phyloP scores from a whole-genome alignment of 768 basidiomycete species.

The Lentinula detonsa region DNA sequence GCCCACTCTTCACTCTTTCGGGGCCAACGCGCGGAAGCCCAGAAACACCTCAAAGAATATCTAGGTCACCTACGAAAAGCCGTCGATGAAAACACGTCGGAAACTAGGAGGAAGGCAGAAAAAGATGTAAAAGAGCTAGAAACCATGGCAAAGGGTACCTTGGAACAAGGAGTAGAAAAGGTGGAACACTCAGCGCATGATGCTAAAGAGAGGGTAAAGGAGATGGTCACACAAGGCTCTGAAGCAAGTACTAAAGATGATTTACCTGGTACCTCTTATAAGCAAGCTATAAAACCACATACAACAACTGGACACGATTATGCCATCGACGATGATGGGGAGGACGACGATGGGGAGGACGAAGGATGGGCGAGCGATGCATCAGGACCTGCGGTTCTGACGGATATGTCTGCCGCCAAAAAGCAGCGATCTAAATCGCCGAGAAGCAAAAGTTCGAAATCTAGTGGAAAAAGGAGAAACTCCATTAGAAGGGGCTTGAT shows the following conservation, averaged over 20 bases:
- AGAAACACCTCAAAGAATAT: conserved; percentile 24
- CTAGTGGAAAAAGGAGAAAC: neutral
- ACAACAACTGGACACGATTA: conserved; percentile 1
- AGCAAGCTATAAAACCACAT: conserved; percentile 6
- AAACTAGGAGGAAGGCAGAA: conserved; percentile 19
- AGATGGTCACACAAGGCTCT: conserved; percentile 3
- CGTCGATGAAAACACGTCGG: conserved; percentile 16
- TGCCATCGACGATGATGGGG: neutral
- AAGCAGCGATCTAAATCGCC: conserved; percentile 7
- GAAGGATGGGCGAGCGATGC: conserved; percentile 63
- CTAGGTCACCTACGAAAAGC: conserved; percentile 18
- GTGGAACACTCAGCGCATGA: neutral
- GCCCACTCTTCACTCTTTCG: conserved; percentile 14
- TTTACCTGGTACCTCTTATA: neutral
- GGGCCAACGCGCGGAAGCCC: conserved; percentile 15
- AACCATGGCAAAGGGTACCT: conserved; percentile 11
- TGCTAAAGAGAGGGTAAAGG: neutral
- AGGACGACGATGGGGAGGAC: conserved; percentile 39
- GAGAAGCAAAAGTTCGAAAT: neutral
- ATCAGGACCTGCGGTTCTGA: neutral
- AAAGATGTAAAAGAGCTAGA: conserved; percentile 13
- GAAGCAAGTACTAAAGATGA: neutral
- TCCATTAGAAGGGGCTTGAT: conserved; percentile 6
- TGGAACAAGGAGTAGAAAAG: neutral
- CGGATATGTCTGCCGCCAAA: neutral